These are phyloP conservation scores for Zymoseptoria ardabiliae DNA, from an alignment of 2,329 filamentous ascomycete species.

Conservation along the genomic window DNA sequence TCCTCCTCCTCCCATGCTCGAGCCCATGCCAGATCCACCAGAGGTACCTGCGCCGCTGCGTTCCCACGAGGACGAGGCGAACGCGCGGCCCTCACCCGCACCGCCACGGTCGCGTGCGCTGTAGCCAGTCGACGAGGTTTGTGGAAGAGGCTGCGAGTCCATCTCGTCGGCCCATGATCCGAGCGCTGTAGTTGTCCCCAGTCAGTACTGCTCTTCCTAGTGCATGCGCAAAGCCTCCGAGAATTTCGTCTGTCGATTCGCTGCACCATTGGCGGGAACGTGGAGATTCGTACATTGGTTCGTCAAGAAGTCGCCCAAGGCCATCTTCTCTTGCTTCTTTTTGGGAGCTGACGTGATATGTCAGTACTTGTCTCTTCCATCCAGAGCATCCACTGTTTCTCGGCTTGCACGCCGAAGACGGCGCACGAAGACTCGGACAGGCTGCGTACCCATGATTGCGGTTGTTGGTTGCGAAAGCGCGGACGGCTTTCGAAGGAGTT, in stretches of 20 bases:
- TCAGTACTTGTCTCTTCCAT: background rate
- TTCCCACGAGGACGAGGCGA: slow-evolving; percentile 33
- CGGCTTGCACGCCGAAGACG: background rate
- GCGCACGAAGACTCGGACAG: slow-evolving; percentile 5
- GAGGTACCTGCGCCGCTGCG: slow-evolving; percentile 16
- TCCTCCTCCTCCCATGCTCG: slow-evolving; percentile 19
- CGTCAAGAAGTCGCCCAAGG: slow-evolving; percentile 88
- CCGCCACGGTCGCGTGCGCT: slow-evolving; percentile 22
- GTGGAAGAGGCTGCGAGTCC: slow-evolving; percentile 47
- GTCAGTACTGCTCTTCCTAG: slow-evolving; percentile 9
- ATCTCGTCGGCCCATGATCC: slow-evolving; percentile 99
- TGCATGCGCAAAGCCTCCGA: background rate
- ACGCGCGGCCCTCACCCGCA: slow-evolving; percentile 37
- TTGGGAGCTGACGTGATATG: slow-evolving; percentile 49
- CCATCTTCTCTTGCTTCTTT: slow-evolving; percentile 93
- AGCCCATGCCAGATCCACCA: slow-evolving; percentile 12
- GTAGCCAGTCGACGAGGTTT: slow-evolving; percentile 22
- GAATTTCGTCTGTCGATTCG: background rate
- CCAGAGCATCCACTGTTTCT: background rate
- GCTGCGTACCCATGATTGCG: slow-evolving; percentile 54
- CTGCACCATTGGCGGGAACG: background rate
- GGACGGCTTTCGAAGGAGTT: slow-evolving; percentile 4
- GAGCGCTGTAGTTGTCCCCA: slow-evolving; percentile 46
- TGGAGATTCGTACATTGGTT: slow-evolving; percentile 61
- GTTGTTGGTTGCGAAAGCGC: slow-evolving; percentile 21